phyloP scores from a whole-genome alignment of 2,329 filamentous ascomycete species.

The Trichoderma pleuroti region DNA sequence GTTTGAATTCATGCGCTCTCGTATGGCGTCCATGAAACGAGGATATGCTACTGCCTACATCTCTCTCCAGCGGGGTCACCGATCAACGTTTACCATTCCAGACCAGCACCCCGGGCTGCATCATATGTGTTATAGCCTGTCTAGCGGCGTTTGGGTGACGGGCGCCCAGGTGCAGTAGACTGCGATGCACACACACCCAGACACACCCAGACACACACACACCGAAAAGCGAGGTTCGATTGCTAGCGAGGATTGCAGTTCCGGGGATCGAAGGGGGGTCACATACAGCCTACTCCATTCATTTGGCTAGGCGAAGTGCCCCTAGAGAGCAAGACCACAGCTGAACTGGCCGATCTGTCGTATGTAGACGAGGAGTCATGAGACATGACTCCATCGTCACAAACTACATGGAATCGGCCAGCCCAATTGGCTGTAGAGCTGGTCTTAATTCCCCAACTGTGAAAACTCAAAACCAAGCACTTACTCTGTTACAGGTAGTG shows the following conservation, averaged over 20 bases:
- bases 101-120: neutral
- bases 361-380: neutral
- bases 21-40: neutral
- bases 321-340: neutral
- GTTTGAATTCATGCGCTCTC: neutral
- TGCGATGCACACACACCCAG: neutral
- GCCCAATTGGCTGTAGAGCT: neutral
- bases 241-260: neutral
- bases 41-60: neutral
- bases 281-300: neutral
- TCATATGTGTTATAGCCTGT: neutral
- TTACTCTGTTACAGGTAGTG: neutral
- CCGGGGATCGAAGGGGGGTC: neutral
- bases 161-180: neutral
- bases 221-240: neutral
- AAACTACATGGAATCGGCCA: neutral
- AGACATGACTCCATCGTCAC: neutral
- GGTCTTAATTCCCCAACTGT: neutral
- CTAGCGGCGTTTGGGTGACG: neutral
- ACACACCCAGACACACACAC: neutral
- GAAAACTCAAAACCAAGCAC: neutral
- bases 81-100: conserved; percentile 1
- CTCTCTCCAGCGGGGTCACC: neutral
- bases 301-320: neutral
- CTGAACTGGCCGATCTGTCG: neutral